Evolutionary conservation across 768 basidiomycete species (phyloP).

Genomic region (Cantharellus anzutake): DNA sequence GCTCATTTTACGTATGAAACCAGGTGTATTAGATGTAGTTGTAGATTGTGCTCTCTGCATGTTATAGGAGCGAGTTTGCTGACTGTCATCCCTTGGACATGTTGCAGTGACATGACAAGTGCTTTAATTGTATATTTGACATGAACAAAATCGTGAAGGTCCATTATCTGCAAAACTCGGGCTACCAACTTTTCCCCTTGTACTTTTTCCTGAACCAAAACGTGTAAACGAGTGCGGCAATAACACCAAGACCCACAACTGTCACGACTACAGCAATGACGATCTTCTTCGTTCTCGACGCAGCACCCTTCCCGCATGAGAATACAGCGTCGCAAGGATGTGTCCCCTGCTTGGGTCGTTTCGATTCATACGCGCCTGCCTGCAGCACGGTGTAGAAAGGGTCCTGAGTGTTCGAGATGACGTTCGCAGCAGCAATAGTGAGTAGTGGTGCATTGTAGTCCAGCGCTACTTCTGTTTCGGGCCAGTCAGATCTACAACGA

Average conservation of each 20-base stretch:
- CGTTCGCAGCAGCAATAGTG: constrained; percentile 26
- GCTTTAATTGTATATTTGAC: no score
- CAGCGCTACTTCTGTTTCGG: constrained; percentile 72
- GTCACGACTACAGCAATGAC: constrained; percentile 50
- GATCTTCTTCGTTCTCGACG: constrained; percentile 42
- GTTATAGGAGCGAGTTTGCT: no score
- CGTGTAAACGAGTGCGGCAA: constrained; percentile 19
- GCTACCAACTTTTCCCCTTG: no score
- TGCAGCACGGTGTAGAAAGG: constrained; percentile 45
- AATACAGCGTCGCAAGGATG: constrained; percentile 44
- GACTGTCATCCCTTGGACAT: no score
- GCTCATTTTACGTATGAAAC: no score
- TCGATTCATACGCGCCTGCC: constrained; percentile 42
- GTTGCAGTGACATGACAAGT: no score
- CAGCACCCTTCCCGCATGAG: constrained; percentile 12
- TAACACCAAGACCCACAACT: constrained; percentile 38
- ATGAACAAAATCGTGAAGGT: no score
- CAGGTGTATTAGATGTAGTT: no score
- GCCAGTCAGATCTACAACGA: constrained; percentile 38
- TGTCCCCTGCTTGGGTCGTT: constrained; percentile 43
- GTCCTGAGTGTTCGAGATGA: constrained; percentile 27
- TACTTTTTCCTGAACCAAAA: no score
- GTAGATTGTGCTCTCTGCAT: no score
- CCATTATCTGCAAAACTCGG: no score
- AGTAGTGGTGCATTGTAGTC: constrained; percentile 85